These are phyloP conservation scores for Phycomyces blakesleeanus DNA, from an alignment of 192 early-diverging fungal species.

Conservation along the genomic window DNA sequence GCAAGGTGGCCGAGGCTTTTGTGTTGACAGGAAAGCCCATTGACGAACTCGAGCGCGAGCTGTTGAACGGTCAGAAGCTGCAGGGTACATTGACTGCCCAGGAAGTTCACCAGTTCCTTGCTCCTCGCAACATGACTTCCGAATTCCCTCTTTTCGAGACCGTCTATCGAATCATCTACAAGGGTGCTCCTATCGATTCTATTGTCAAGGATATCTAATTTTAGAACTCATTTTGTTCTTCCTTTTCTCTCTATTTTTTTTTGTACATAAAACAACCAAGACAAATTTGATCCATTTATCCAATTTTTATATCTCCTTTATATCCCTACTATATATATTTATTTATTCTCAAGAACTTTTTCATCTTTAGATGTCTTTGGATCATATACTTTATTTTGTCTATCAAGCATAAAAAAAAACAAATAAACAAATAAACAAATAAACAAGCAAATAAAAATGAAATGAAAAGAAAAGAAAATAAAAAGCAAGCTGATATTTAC, in stretches of 20 bases:
- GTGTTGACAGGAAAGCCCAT: conserved; percentile 88
- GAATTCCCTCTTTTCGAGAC: conserved; percentile 80
- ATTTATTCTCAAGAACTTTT: too few relatives aligned
- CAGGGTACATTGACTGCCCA: conserved; percentile 89
- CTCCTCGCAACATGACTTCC: conserved; percentile 36
- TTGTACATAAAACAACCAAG: background rate
- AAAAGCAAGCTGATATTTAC: too few relatives aligned
- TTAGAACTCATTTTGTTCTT: too few relatives aligned
- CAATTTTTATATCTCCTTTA: too few relatives aligned
- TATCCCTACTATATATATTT: too few relatives aligned
- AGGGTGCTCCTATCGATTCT: conserved; percentile 35
- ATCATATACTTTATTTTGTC: background rate
- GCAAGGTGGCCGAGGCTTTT: conserved; percentile 85
- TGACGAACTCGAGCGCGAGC: conserved; percentile 82
- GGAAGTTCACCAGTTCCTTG: conserved; percentile 81
- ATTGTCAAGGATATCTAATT: conserved; percentile 32
- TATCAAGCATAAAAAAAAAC: background rate
- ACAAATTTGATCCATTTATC: background rate
- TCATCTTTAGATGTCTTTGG: too few relatives aligned
- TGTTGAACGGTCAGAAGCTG: conserved; percentile 95
- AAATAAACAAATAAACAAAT: background rate
- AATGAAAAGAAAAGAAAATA: too few relatives aligned
- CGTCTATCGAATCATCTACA: conserved; percentile 87
- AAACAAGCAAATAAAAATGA: background rate
- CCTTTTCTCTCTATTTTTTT: background rate